phyloP scores from a whole-genome alignment of 2,329 filamentous ascomycete species.

The Calonectria montana region DNA sequence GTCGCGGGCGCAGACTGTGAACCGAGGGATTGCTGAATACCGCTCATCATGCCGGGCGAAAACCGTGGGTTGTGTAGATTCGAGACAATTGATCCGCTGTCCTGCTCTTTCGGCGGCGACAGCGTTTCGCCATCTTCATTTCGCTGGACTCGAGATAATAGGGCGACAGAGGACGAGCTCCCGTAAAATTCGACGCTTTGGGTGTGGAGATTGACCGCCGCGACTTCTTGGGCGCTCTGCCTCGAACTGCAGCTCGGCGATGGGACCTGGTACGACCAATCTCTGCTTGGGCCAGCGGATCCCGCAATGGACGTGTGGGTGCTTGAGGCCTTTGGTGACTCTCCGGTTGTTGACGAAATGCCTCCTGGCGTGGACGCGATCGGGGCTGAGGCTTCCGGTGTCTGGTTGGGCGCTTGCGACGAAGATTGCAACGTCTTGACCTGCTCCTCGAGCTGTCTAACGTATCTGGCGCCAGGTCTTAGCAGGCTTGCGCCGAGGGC shows the following conservation, averaged over 20 bases:
- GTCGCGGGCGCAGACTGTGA: neutral
- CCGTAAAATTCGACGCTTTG: conserved; percentile 60
- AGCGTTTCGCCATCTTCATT: conserved; percentile 27
- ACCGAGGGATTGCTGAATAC: conserved; percentile 5
- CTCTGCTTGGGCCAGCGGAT: neutral
- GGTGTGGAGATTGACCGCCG: conserved; percentile 57
- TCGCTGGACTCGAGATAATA: conserved; percentile 54
- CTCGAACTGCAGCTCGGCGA: conserved; percentile 18
- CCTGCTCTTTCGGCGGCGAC: conserved; percentile 16
- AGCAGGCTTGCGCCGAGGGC: neutral
- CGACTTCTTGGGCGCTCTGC: conserved; percentile 50
- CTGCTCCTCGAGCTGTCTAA: conserved; percentile 37
- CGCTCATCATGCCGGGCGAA: conserved; percentile 39
- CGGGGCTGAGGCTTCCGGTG: neutral
- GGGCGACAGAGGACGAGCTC: conserved; percentile 56
- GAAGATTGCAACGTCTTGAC: conserved; percentile 33
- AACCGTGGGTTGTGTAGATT: conserved; percentile 59
- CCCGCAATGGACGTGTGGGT: conserved; percentile 20
- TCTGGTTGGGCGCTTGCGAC: neutral
- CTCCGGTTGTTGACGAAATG: conserved; percentile 5
- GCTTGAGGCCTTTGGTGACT: conserved; percentile 29
- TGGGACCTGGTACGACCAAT: conserved; percentile 10
- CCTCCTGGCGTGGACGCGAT: neutral
- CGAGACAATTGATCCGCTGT: conserved; percentile 54
- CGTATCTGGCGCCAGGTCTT: conserved; percentile 32